Conservation (phyloP, 2,329 filamentous ascomycete species). For the Rasamsonia emersonii region DNA sequence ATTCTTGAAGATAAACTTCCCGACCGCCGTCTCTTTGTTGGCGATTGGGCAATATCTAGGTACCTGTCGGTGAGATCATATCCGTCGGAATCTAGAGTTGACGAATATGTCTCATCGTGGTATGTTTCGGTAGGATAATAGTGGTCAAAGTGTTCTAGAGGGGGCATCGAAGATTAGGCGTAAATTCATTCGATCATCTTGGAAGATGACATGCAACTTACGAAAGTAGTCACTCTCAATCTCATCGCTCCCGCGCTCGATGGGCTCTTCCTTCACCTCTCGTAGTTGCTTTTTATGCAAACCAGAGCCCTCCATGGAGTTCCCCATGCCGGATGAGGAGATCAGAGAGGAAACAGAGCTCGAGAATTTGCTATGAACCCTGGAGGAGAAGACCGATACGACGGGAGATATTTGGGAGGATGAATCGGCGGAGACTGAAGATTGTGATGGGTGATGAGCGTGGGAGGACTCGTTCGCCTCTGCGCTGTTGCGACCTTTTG, state of each 20-base stretch:
- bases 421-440: constrained; percentile 24
- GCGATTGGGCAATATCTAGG: constrained; percentile 50
- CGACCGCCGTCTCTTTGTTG: constrained; percentile 43
- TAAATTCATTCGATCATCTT: constrained; percentile 6
- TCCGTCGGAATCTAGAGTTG: constrained; percentile 22
- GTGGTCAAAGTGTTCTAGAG: constrained; percentile 18
- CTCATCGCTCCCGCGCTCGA: constrained; percentile 53
- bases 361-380: constrained; percentile 31
- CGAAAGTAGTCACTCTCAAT: constrained; percentile 60
- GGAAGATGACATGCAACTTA: constrained; percentile 48
- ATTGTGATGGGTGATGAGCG: constrained; percentile 18
- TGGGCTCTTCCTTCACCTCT: constrained; percentile 75
- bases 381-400: constrained; percentile 31
- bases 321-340: constrained; percentile 48
- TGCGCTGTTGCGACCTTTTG: constrained; percentile 21
- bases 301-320: constrained; percentile 38
- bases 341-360: constrained; percentile 71
- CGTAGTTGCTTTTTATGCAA: constrained; percentile 61
- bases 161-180: constrained; percentile 8
- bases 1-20: constrained; percentile 38
- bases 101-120: constrained; percentile 21
- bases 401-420: constrained; percentile 33
- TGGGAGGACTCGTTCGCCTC: constrained; percentile 15
- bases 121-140: constrained; percentile 14
- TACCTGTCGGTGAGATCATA: constrained; percentile 53